These are phyloP conservation scores for Cryptosporidium ubiquitum DNA, from an alignment of 169 alveolate species.

Conservation along the genomic window DNA sequence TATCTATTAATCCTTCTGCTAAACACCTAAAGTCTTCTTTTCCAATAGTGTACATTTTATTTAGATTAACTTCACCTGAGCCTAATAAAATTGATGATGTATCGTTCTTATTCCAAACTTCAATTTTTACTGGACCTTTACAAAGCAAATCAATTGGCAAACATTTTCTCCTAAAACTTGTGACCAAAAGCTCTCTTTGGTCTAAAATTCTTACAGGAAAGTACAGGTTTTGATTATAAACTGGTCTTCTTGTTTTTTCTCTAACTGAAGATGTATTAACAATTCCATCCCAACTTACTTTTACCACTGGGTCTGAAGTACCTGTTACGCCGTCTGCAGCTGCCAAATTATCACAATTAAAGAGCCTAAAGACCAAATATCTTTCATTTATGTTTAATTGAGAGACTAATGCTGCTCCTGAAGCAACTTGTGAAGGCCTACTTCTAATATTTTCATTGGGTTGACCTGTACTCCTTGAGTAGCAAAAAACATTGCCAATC, in stretches of 20 bases:
- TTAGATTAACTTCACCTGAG: conserved; percentile 82
- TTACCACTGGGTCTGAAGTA: conserved; percentile 85
- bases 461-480: conserved; percentile 76
- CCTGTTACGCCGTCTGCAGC: conserved; percentile 84
- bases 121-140: conserved; percentile 86
- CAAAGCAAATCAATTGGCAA: conserved; percentile 86
- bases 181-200: conserved; percentile 81
- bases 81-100: conserved; percentile 85
- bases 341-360: conserved; percentile 85
- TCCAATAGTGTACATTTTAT: conserved; percentile 79
- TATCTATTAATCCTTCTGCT: conserved; percentile 75
- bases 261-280: conserved; percentile 79
- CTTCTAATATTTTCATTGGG: conserved; percentile 72
- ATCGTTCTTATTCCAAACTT: conserved; percentile 86
- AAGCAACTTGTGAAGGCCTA: conserved; percentile 77
- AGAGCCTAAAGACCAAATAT: conserved; percentile 80
- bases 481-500: conserved; percentile 79
- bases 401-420: conserved; percentile 79
- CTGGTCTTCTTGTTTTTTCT: conserved; percentile 82
- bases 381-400: conserved; percentile 76
- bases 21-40: conserved; percentile 76
- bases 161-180: conserved; percentile 81
- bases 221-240: conserved; percentile 86
- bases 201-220: conserved; percentile 87
- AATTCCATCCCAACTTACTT: conserved; percentile 90